Conservation (phyloP, 164 flowering plant species). For the Vitis riparia region DNA sequence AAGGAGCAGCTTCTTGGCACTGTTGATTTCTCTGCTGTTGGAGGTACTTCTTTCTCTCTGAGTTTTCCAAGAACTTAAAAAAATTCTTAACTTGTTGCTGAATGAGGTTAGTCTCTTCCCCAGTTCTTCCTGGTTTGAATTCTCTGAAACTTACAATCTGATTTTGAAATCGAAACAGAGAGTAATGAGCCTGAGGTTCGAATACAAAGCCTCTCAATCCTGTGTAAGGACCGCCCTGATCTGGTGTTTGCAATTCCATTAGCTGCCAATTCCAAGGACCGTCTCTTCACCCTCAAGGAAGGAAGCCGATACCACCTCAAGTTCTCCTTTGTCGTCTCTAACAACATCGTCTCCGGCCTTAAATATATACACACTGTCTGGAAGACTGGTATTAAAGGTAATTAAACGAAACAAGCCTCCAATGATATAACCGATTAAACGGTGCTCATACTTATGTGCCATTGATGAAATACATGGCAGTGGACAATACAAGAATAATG, state of each 20-base stretch:
- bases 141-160: background rate
- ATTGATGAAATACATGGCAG: constrained; percentile 24
- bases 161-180: constrained; percentile 23
- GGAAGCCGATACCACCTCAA: constrained; percentile 46
- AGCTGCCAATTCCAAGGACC: constrained; percentile 27
- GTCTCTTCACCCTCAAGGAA: constrained; percentile 47
- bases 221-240: constrained; percentile 33
- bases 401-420: background rate
- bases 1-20: constrained; percentile 56
- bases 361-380: constrained; percentile 53
- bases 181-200: constrained; percentile 45
- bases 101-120: no score
- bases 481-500: constrained; percentile 47
- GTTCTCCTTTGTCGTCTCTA: constrained; percentile 44
- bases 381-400: constrained; percentile 57
- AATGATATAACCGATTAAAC: no score
- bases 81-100: no score
- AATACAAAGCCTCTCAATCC: constrained; percentile 44
- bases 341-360: constrained; percentile 57
- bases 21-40: constrained; percentile 42
- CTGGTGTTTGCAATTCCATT: constrained; percentile 43
- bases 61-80: no score
- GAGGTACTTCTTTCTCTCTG: constrained; percentile 28
- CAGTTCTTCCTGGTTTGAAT: background rate
- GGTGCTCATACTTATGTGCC: background rate